Evolutionary conservation across 202 grass and related monocot genomes (phyloP).

Genomic region (Saccharum hybrid): DNA sequence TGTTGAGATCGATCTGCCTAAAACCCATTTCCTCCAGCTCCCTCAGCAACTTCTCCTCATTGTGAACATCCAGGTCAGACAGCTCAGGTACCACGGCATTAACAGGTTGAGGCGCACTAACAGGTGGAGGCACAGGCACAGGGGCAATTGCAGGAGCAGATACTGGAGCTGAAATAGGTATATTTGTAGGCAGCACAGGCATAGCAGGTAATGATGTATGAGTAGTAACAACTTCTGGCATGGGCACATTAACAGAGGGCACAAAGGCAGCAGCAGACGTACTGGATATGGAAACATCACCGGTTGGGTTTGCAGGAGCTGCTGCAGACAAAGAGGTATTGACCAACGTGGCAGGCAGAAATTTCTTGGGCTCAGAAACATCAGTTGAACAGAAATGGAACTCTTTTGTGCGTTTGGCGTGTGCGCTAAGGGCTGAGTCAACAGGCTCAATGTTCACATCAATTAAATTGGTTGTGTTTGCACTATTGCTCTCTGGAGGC

Average conservation of each 20-base stretch:
- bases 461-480: constrained; percentile 48
- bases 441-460: constrained; percentile 57
- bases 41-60: constrained; percentile 71
- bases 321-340: constrained; percentile 9
- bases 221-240: neutral
- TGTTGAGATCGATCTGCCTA: constrained; percentile 87
- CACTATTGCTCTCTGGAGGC: constrained; percentile 50
- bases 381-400: constrained; percentile 17
- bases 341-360: constrained; percentile 15
- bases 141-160: neutral
- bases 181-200: neutral
- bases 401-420: constrained; percentile 37
- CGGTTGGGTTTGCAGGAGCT: neutral
- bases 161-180: neutral
- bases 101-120: neutral
- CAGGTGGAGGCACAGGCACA: neutral
- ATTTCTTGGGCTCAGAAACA: constrained; percentile 30
- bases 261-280: constrained; percentile 20
- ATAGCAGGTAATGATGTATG: neutral
- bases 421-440: constrained; percentile 34
- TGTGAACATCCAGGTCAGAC: constrained; percentile 34
- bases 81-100: neutral
- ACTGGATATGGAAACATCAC: constrained; percentile 44
- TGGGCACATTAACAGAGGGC: constrained; percentile 29
- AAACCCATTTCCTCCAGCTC: constrained; percentile 98